Base-by-base conservation (phyloP, 2,329 filamentous ascomycete species). In the Verticillium klebahnii region DNA sequence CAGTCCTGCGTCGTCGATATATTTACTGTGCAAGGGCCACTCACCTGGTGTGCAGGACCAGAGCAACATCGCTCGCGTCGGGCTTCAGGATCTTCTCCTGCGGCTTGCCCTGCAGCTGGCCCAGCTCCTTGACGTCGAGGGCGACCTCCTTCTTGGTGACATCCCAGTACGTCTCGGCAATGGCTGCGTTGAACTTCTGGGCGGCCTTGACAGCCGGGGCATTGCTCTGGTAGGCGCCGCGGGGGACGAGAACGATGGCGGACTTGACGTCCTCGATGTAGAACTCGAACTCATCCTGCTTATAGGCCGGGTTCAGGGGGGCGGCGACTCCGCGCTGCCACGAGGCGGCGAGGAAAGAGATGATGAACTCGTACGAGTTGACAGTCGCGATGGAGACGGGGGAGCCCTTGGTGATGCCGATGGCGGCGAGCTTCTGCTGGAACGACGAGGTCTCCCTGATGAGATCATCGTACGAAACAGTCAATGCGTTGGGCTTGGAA, bases 281-380 rank as follows among this genome's bases (percentile, higher is more conserved):
- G 77, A 96, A 96, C 74, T 95, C 92, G 73, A 94, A 95, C 75
- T 96, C 92, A 62, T 88, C 88, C 76, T 95, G 91, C 79, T 93
- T 96, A 80, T 96, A 96, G 55, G 88, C 89, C 50, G 92, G 87
- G 75, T 96, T 96, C 67, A 96, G 80, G n/a, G 92, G 92, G 3
- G 92, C 92, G 8, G 92, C 92, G 68, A 95, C 89, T 34, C 82
- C 90, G 69, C 92, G 85, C 78, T 95, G 92, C 86, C 89, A 92
- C n/a, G 91, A 86, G 19, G 88, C 84, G n/a, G 91, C 92, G 55
- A 96, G 84, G 77, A 96, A 96, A 2, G 91, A 88, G 61, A 95
- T 87, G 72, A 96, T 90, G 77, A 96, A 95, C 74, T 93, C 91
- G 76, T 92, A 93, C 60, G 89, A 92, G 79, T 96, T 96, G 63